These are phyloP conservation scores for Anthoceros angustus DNA, from an alignment of 225 moss, liverwort and hornwort genomes.

Conservation along the genomic window DNA sequence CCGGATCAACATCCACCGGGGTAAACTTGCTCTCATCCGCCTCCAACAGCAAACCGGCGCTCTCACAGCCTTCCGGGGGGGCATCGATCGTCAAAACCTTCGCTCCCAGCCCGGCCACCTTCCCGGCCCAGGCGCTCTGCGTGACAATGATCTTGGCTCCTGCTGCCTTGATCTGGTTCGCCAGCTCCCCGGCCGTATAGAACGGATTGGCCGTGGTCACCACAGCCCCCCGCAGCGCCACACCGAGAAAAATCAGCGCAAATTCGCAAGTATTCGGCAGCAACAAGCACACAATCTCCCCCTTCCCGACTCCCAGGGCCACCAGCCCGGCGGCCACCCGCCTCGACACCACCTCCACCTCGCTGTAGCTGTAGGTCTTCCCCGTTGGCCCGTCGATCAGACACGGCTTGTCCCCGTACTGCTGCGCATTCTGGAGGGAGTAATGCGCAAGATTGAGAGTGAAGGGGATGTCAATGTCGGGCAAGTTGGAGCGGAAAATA, in stretches of 20 bases:
- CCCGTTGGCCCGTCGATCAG: conserved; percentile 36
- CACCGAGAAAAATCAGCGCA: conserved; percentile 32
- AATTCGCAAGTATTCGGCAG: conserved; percentile 43
- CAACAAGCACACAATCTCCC: conserved; percentile 37
- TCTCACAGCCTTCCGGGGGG: conserved; percentile 22
- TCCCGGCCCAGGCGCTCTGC: conserved; percentile 34
- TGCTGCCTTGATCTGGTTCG: conserved; percentile 32
- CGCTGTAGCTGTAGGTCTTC: conserved; percentile 19
- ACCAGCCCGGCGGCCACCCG: conserved; percentile 37
- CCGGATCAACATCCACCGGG: conserved; percentile 27
- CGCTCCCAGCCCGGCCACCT: conserved; percentile 23
- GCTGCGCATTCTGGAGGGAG: conserved; percentile 21
- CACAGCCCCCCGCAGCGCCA: conserved; percentile 29
- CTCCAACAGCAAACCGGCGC: conserved; percentile 29
- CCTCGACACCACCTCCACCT: conserved; percentile 22
- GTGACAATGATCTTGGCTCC: conserved; percentile 35
- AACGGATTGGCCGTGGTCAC: conserved; percentile 49
- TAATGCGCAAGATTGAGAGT: conserved; percentile 35
- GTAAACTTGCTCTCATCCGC: conserved; percentile 34
- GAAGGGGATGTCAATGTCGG: conserved; percentile 33
- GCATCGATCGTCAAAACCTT: conserved; percentile 38
- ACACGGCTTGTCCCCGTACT: conserved; percentile 33
- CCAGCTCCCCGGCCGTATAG: conserved; percentile 36
- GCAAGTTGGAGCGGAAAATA: conserved; percentile 40
- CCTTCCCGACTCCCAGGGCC: conserved; percentile 27